These are phyloP conservation scores for Sergeia podlipaevii DNA, from an alignment of 208 protist genomes.

Conservation along the genomic window DNA sequence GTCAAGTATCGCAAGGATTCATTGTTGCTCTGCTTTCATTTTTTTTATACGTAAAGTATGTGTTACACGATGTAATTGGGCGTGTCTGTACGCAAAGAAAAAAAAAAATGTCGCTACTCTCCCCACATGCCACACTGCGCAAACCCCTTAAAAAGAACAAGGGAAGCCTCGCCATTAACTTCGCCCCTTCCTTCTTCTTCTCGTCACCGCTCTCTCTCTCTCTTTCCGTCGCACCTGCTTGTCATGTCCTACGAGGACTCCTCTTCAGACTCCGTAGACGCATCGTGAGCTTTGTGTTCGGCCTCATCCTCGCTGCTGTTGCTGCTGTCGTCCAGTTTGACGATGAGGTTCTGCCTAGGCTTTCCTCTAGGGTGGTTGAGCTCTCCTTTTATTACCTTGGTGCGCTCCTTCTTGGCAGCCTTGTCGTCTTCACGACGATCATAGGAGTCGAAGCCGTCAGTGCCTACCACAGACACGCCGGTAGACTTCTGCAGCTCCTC, in stretches of 20 bases:
- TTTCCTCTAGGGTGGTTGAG: conserved; percentile 84
- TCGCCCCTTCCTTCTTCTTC: no score
- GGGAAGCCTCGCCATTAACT: no score
- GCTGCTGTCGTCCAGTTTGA: conserved; percentile 39
- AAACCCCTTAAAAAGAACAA: conserved; percentile 1
- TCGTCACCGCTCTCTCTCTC: not conserved
- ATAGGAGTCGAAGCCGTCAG: conserved; percentile 79
- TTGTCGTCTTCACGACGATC: conserved; percentile 72
- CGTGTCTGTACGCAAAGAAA: no score
- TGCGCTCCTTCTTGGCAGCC: conserved; percentile 37
- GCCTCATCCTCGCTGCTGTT: conserved; percentile 19
- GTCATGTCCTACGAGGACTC: no score
- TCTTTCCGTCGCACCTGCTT: not conserved
- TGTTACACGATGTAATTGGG: no score
- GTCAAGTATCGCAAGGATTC: no score
- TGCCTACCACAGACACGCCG: conserved; percentile 22
- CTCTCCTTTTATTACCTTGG: conserved; percentile 66
- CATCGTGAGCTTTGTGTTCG: not conserved
- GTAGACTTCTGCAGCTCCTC: conserved; percentile 48
- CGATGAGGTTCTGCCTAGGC: conserved; percentile 49
- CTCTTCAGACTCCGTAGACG: not conserved
- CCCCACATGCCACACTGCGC: no score
- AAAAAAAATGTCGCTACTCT: not conserved
- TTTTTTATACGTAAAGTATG: no score
- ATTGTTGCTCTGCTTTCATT: no score